phyloP scores from a whole-genome alignment of 2,329 filamentous ascomycete genomes.

The Arachnopeziza araneosa region DNA sequence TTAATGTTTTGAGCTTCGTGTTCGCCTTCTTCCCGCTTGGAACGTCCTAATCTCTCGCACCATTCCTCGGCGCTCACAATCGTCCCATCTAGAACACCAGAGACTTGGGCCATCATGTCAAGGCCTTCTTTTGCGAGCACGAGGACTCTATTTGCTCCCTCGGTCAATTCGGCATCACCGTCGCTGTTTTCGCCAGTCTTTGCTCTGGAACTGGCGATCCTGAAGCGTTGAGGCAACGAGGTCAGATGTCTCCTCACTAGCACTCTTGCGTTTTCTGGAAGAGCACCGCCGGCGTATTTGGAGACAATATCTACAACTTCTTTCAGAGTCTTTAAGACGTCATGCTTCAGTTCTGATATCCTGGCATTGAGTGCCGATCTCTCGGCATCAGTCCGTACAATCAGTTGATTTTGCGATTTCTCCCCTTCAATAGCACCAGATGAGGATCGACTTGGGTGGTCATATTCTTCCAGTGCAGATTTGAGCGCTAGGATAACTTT shows the following conservation, averaged over 20 bases:
- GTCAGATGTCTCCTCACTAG: slow-evolving; percentile 81
- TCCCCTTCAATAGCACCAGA: slow-evolving; percentile 23
- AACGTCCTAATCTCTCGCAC: slow-evolving; percentile 68
- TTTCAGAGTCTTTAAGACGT: slow-evolving; percentile 74
- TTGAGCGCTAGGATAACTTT: slow-evolving; percentile 70
- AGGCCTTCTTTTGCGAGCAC: slow-evolving; percentile 84
- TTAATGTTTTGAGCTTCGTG: neutral
- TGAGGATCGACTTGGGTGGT: slow-evolving; percentile 38
- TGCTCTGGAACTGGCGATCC: slow-evolving; percentile 54
- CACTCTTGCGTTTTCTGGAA: slow-evolving; percentile 81
- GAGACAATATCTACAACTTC: slow-evolving; percentile 80
- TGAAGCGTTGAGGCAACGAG: slow-evolving; percentile 78
- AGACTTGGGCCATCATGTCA: slow-evolving; percentile 92
- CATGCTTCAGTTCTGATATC: slow-evolving; percentile 62
- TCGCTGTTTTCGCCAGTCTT: slow-evolving; percentile 30
- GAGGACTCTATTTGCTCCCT: slow-evolving; percentile 70
- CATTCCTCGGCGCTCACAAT: slow-evolving; percentile 87
- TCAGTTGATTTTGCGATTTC: slow-evolving; percentile 16
- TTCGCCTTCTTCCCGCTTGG: slow-evolving; percentile 27
- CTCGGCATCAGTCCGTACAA: slow-evolving; percentile 25
- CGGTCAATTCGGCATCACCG: slow-evolving; percentile 39
- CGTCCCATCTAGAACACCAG: slow-evolving; percentile 79
- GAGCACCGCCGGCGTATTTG: slow-evolving; percentile 81
- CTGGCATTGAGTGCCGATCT: slow-evolving; percentile 24
- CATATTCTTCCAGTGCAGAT: slow-evolving; percentile 74